These are phyloP conservation scores for Dalechampia spathulata DNA, from an alignment of 441 rosid genomes.

Conservation along the genomic window DNA sequence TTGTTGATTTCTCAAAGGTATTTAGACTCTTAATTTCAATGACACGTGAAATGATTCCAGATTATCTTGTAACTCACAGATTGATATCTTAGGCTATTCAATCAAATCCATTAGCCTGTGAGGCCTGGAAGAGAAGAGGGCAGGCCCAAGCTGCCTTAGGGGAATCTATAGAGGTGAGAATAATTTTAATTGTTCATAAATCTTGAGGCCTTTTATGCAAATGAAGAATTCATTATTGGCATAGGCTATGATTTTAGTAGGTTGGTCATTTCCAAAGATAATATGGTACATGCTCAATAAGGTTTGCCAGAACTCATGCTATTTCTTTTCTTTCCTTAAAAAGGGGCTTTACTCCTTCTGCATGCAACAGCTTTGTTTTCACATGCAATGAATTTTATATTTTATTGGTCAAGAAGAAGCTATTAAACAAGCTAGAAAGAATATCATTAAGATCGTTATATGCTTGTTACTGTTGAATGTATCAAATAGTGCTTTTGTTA, in stretches of 20 bases:
- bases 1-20: constrained; percentile 91
- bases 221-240: background rate
- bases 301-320: background rate
- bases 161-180: constrained; percentile 71
- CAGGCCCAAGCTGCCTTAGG: constrained; percentile 99
- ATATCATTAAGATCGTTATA: background rate
- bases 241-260: constrained; percentile 3
- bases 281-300: background rate
- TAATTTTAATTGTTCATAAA: constrained; percentile 11
- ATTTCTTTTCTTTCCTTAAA: background rate
- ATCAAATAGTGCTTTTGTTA: background rate
- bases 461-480: constrained; percentile 8
- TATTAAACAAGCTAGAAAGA: background rate
- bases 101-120: constrained; percentile 88
- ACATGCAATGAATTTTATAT: background rate
- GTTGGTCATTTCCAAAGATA: constrained; percentile 6
- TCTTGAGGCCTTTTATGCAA: constrained; percentile 6
- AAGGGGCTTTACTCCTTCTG: constrained; percentile 8
- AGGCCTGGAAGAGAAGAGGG: constrained; percentile 99
- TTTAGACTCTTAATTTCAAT: constrained; percentile 1
- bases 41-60: constrained; percentile 1
- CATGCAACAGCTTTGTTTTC: background rate
- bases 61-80: constrained; percentile 13
- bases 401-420: background rate
- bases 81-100: constrained; percentile 64